Base-by-base conservation (phyloP, 331 rosid species). In the Telfairia occidentalis region DNA sequence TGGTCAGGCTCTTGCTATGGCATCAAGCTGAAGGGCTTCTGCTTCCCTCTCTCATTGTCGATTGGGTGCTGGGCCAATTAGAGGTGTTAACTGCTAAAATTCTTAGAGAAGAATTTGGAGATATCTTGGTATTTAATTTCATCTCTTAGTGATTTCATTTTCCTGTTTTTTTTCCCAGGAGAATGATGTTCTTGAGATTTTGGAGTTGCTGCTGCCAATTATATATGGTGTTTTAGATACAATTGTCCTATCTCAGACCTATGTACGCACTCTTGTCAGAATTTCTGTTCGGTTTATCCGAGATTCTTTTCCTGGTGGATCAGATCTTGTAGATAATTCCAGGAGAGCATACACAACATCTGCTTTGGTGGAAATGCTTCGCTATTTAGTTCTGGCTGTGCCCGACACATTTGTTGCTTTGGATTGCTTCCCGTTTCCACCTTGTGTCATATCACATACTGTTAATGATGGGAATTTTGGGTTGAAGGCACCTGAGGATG, bases 381-480 rank as follows among this genome's bases (percentile, higher is more conserved):
- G 96, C 29, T 95, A 90, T 86, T 82, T 95, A 52, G 85, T 95
- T 79, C 87, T 89, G 77, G 86, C 92, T 45, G 96, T 87, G 72
- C 99, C 99, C 1, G 96, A 92, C 82, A 89, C 97, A 38, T 95
- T 95, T 89, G 99, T 95, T 35, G 89, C 96, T 76, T 78, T 95
- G 86, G 96, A 95, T 88, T 95, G 97, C 86, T 95, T 92, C 82
- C 97, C 99, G 6, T 79, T 92, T 58, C 99, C 97, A 66, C 76
- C 92, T 8, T 87, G 85, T 82, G 91, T 95, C 30, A 83, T 86
- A 74, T 87, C 91, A 29, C 90, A 89, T 84, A 34, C 87, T 28
- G 83, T 81, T 70, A 89, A 83, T 52, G 97, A 92, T 63, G 97
- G 97, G 73, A 89, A 78, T 84, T 82, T 95, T 63, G 82, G 77